phyloP scores from a whole-genome alignment of 1,139 yeast species.

The Pichia sp. region DNA sequence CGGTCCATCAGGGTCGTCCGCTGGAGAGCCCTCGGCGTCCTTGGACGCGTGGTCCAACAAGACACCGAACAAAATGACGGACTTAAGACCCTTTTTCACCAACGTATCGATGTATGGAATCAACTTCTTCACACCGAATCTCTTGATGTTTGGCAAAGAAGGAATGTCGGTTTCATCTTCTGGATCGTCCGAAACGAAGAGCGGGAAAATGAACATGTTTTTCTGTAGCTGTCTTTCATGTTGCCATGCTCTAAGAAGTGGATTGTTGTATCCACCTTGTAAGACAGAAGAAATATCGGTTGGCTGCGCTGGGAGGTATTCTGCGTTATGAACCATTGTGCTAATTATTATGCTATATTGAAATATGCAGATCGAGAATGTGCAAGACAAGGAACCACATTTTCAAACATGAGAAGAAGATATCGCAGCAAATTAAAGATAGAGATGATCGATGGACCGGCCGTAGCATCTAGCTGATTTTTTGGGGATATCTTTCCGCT shows the following conservation, averaged over 20 bases:
- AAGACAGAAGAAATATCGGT: slow-evolving; percentile 72
- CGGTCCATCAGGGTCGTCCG: slow-evolving; percentile 96
- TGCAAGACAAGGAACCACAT: too few species aligned
- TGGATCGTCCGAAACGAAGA: slow-evolving; percentile 75
- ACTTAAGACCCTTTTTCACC: slow-evolving; percentile 73
- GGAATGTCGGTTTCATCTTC: slow-evolving; percentile 75
- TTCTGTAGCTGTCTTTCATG: slow-evolving; percentile 76
- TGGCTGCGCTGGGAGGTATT: slow-evolving; percentile 53
- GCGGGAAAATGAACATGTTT: slow-evolving; percentile 88
- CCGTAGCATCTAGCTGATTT: not conserved
- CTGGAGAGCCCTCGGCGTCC: slow-evolving; percentile 80
- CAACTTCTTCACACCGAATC: slow-evolving; percentile 80
- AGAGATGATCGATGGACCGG: not conserved
- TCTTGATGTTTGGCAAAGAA: slow-evolving; percentile 80
- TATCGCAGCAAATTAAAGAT: too few species aligned
- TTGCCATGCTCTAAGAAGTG: slow-evolving; percentile 89
- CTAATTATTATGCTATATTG: too few species aligned
- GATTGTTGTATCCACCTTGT: slow-evolving; percentile 93
- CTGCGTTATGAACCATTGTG: slow-evolving; percentile 51
- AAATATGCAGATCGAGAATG: too few species aligned
- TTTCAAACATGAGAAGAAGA: too few species aligned
- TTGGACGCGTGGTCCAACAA: slow-evolving; percentile 71
- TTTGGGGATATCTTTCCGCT: not conserved
- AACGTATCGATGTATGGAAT: slow-evolving; percentile 66
- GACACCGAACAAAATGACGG: slow-evolving; percentile 92